phyloP scores from a whole-genome alignment of 257 asterid genomes.

The Solanum rostratum region DNA sequence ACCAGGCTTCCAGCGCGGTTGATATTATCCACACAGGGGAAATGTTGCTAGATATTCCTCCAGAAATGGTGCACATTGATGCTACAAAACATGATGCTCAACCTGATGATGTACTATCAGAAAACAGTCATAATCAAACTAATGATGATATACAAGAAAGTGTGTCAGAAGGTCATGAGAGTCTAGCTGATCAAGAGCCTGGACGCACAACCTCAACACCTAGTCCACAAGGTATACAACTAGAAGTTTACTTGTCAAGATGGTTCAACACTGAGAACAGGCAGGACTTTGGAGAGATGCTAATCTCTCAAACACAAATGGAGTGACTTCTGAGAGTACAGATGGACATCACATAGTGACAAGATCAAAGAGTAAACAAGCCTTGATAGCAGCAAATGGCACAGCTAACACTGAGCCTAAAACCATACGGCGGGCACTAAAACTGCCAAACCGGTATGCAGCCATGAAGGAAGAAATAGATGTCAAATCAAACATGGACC shows the following conservation, averaged over 20 bases:
- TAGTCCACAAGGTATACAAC: too few species aligned
- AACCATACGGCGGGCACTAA: background rate
- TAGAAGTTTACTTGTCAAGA: too few species aligned
- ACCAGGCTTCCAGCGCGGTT: background rate
- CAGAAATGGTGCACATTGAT: too few species aligned
- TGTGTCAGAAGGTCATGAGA: background rate
- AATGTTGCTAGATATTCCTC: too few species aligned
- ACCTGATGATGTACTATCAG: background rate
- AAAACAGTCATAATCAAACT: background rate
- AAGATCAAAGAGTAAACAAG: too few species aligned
- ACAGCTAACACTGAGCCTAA: background rate
- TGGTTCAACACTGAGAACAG: too few species aligned
- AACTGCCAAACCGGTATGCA: background rate
- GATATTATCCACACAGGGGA: too few species aligned
- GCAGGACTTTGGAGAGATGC: too few species aligned
- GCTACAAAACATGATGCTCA: background rate
- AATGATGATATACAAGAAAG: background rate
- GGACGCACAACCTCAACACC: background rate
- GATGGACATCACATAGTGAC: too few species aligned
- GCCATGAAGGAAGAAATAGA: background rate
- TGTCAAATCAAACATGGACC: background rate
- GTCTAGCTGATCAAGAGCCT: background rate
- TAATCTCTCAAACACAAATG: too few species aligned
- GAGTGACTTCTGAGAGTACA: too few species aligned
- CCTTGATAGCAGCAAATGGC: background rate